Evolutionary conservation across 1,139 yeast species (phyloP), one percentile per base, ranked within the genome.

Genomic region (Yamadazyma atmosphaerica): DNA sequence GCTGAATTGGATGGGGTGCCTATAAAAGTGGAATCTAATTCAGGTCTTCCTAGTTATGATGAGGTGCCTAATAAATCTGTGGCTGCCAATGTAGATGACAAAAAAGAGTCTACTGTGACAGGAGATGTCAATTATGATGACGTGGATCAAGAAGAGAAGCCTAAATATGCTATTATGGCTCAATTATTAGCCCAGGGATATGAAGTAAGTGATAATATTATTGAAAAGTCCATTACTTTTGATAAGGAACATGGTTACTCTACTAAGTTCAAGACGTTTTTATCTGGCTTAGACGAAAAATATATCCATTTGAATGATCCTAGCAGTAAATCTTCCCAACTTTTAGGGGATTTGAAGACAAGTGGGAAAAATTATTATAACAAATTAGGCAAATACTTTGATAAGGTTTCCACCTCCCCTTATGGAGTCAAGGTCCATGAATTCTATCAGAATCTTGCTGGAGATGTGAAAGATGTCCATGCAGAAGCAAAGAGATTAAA

Each of bases 181-280:
- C 92, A 86, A 60, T 75, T 83, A 51, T 69, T 86, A 46, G 74
- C 89, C 23, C 77, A 79, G 21, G 95, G 95, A 4, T 86, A 85
- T 57, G 74, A 71, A 18, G 59, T 86, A 31, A 74, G 84, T 36
- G 94, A 86, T 57, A 65, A 72, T 42, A 68, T 84, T 34, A 68
- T 85, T 38, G 73, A 77, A 40, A 74, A 74, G 54, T 80, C 85
- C 13, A 67, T 83, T 39, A 77, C 72, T 15, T 70, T 81, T 46
- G 95, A 85, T 58, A 69, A 79, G 47, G 69, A 80, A 52, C 77
- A 81, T 54, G 94, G 94, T 0, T 64, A 74, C 51, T 71, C 85
- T 19, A 51, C 64, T 32, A 71, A 72, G 44, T 84, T 85, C 66
- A 75, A 72, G 52, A 58, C 60, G 31, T 84, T 84, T 52, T 61